Base-by-base conservation (phyloP, 169 alveolate genomes). In the Hepatocystis sp. region DNA sequence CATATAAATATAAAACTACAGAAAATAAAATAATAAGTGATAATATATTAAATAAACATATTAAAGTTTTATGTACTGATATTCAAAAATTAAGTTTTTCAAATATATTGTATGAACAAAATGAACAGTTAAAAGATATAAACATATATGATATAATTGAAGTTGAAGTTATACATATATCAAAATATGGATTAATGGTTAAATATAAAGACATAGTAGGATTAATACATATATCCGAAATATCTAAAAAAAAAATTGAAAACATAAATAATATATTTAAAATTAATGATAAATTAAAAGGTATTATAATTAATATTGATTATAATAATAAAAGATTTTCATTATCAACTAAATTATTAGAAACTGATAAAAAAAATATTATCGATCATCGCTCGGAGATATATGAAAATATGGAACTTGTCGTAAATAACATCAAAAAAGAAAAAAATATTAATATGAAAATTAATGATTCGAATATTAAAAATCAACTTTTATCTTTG, bases 151-250 rank as follows among this genome's bases (percentile, higher is more conserved):
- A 76, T 58, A 32, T 56, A 3, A 34, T 76, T 25, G 64, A 76
- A 15, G 88, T 56, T 7, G 78, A 76, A 36, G 58, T 76, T 76
- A 76, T 76, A 76, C 88, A 76, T 52, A 58, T 76, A 36, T 76
- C 88, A 10, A 76, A 76, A 46, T 76, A 76, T 39, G 88, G 88
- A 19, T n/a, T 76, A n/a, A 76, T 76, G 88, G 88, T 76, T 25
- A 76, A 76, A 76, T 76, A 51, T 63, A 30, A 44, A 10, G 88
- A 76, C 58, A 47, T 76, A 28, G 88, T 76, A 42, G 88, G 88
- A 0, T 39, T 76, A 36, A 76, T 76, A 17, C 88, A 76, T 27
- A 32, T 76, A 28, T 76, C 88, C 0, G 88, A 76, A 28, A 76
- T 76, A 23, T 76, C 88, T 36, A 58, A 60, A 76, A 76, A 76